These are phyloP conservation scores for Roridomyces roridus DNA, from an alignment of 768 basidiomycete genomes.

Conservation along the genomic window DNA sequence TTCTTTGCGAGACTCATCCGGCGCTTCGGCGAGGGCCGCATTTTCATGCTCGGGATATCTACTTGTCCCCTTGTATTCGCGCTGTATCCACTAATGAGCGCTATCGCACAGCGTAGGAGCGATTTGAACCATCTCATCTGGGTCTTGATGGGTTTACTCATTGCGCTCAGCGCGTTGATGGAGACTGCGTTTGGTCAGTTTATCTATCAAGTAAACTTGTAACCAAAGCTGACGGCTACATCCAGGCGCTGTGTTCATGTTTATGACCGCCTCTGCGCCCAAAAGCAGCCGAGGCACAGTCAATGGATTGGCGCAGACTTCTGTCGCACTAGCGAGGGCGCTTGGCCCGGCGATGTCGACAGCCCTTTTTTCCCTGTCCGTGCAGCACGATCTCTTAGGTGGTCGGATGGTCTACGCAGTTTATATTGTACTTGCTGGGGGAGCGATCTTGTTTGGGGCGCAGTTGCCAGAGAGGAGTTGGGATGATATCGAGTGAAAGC, in stretches of 20 bases:
- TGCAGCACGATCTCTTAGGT: slow-evolving; percentile 51
- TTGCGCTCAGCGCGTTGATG: slow-evolving; percentile 50
- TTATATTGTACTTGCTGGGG: slow-evolving; percentile 40
- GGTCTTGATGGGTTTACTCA: slow-evolving; percentile 55
- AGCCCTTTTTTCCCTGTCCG: slow-evolving; percentile 59
- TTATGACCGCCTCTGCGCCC: slow-evolving; percentile 69
- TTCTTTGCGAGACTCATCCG: slow-evolving; percentile 70
- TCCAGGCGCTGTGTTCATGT: slow-evolving; percentile 73
- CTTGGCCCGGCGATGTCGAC: slow-evolving; percentile 44
- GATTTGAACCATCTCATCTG: slow-evolving; percentile 50
- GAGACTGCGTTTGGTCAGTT: slow-evolving; percentile 64
- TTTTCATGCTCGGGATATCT: slow-evolving; percentile 59
- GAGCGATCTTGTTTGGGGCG: slow-evolving; percentile 43
- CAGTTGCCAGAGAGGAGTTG: slow-evolving; percentile 48
- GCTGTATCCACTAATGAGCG: slow-evolving; percentile 66
- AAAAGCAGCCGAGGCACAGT: slow-evolving; percentile 74
- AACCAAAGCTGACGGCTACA: background rate
- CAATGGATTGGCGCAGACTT: slow-evolving; percentile 69
- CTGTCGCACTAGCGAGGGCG: slow-evolving; percentile 21
- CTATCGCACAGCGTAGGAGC: slow-evolving; percentile 57
- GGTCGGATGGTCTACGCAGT: slow-evolving; percentile 58
- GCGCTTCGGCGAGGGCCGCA: slow-evolving; percentile 65
- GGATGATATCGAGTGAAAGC: slow-evolving; percentile 32
- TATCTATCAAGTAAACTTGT: background rate
- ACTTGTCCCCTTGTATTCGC: slow-evolving; percentile 60